A percentile compares a stretch with the other conserved stretches of the same genome.
phyloP scores from a whole-genome alignment of 805 yeast species.

The Yarrowia alimentaria region DNA sequence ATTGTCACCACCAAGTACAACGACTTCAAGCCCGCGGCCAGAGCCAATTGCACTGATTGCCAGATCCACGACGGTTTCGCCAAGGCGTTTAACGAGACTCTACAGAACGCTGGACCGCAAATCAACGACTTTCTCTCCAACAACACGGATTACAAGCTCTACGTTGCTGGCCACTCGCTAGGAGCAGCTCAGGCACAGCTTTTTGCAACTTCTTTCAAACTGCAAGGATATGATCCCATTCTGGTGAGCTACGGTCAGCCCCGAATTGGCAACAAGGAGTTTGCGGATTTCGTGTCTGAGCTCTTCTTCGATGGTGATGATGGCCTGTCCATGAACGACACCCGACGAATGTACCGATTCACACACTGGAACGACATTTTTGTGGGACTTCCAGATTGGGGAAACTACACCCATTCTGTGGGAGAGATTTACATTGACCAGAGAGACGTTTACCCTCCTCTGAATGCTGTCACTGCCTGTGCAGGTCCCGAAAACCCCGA shows the following conservation, averaged over 20 bases:
- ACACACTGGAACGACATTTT: conserved; percentile 8
- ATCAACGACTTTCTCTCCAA: neutral
- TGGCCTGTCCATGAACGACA: neutral
- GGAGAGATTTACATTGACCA: conserved; percentile 13
- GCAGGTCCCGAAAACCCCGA: conserved; percentile 29
- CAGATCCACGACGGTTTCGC: conserved; percentile 9
- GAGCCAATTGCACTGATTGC: neutral
- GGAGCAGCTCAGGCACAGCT: conserved; percentile 15
- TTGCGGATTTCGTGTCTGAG: conserved; percentile 3
- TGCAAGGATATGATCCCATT: conserved; percentile 2
- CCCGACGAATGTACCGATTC: conserved; percentile 3
- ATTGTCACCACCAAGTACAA: neutral
- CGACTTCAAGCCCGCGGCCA: no score
- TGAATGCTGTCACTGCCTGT: neutral
- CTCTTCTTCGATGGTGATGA: conserved; percentile 5
- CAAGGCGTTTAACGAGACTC: neutral
- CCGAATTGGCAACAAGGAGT: conserved; percentile 4
- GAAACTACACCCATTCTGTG: conserved; percentile 2
- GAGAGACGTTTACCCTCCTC: neutral
- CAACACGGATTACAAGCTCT: conserved; percentile 11
- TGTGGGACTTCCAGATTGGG: conserved; percentile 1
- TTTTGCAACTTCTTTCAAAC: neutral
- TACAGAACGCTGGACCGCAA: conserved; percentile 1
- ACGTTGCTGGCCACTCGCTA: conserved; percentile 5
- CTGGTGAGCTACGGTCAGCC: conserved; percentile 14